A percentile compares a stretch with the other conserved stretches of the same genome.
Evolutionary conservation across 2,329 filamentous ascomycete genomes (phyloP).

Genomic region (Pseudocercospora fuligena): DNA sequence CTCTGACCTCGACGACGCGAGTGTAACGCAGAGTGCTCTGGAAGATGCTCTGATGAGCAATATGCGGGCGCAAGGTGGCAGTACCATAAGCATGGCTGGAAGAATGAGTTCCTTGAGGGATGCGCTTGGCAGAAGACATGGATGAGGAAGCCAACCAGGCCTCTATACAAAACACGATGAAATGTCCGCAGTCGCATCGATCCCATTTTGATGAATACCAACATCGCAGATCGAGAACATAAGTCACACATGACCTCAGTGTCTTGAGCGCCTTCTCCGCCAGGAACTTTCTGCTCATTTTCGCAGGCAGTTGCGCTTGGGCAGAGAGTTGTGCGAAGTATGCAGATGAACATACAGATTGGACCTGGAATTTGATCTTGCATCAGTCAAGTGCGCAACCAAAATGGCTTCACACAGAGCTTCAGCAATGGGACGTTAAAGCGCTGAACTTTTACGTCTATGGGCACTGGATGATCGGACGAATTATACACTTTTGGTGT

Average conservation of each 20-base stretch:
- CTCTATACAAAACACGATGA: not conserved
- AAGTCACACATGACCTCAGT: not conserved
- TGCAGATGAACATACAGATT: not conserved
- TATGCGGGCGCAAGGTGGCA: slow-evolving; percentile 59
- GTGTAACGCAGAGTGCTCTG: slow-evolving; percentile 78
- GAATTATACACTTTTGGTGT: not conserved
- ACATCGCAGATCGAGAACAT: not conserved
- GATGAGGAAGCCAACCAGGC: not conserved
- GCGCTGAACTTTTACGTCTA: not conserved
- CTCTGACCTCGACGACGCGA: slow-evolving; percentile 82
- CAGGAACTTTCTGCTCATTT: not conserved
- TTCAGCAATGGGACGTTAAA: not conserved
- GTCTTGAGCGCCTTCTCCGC: not conserved
- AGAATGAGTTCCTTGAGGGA: slow-evolving; percentile 63
- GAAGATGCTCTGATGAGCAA: slow-evolving; percentile 78
- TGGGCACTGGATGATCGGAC: not conserved
- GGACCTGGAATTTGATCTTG: not conserved
- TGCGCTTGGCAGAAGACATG: slow-evolving; percentile 24
- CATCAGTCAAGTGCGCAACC: not conserved
- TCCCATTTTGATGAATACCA: not conserved
- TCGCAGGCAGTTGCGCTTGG: not conserved
- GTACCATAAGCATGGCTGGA: slow-evolving; percentile 38
- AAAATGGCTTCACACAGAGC: not conserved
- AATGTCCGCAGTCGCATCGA: not conserved
- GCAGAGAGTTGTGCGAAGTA: not conserved